These are phyloP conservation scores for Mycena vulgaris DNA, from an alignment of 768 basidiomycete species.

Conservation along the genomic window DNA sequence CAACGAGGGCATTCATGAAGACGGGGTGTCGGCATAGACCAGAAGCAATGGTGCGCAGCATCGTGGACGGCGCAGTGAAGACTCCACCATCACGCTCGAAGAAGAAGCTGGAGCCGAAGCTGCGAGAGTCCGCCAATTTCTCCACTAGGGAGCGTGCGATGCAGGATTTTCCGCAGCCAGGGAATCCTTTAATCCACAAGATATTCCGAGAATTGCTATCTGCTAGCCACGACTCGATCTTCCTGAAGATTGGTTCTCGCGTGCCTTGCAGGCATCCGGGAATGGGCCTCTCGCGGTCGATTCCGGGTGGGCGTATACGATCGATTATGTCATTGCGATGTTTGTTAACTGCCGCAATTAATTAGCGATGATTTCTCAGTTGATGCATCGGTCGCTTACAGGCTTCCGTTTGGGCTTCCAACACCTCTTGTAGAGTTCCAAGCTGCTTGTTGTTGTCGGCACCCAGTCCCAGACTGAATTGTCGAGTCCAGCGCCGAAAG, in stretches of 20 bases:
- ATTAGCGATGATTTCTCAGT: background rate
- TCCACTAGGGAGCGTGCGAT: constrained; percentile 38
- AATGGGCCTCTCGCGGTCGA: constrained; percentile 25
- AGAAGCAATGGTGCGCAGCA: constrained; percentile 22
- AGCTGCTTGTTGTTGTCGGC: constrained; percentile 18
- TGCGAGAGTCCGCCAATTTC: background rate
- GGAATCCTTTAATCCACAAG: constrained; percentile 44
- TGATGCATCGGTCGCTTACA: constrained; percentile 11
- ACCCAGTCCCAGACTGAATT: constrained; percentile 1
- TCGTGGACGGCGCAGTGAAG: constrained; percentile 26
- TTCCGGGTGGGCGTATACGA: constrained; percentile 14
- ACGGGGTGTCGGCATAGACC: constrained; percentile 1
- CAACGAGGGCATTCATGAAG: constrained; percentile 20
- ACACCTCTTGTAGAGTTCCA: background rate
- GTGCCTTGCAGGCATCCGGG: constrained; percentile 34
- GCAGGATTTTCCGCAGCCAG: constrained; percentile 46
- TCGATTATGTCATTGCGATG: background rate
- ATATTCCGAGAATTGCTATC: constrained; percentile 51
- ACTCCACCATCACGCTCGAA: constrained; percentile 28
- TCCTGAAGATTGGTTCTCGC: constrained; percentile 34
- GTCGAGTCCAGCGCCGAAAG: constrained; percentile 22
- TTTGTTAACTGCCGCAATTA: constrained; percentile 1
- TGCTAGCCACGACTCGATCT: constrained; percentile 48
- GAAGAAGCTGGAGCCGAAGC: constrained; percentile 32
- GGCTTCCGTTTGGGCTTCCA: constrained; percentile 1